Evolutionary conservation across 331 rosid genomes (phyloP), one percentile per base, ranked within the genome.

Genomic region (Malus hybrid): DNA sequence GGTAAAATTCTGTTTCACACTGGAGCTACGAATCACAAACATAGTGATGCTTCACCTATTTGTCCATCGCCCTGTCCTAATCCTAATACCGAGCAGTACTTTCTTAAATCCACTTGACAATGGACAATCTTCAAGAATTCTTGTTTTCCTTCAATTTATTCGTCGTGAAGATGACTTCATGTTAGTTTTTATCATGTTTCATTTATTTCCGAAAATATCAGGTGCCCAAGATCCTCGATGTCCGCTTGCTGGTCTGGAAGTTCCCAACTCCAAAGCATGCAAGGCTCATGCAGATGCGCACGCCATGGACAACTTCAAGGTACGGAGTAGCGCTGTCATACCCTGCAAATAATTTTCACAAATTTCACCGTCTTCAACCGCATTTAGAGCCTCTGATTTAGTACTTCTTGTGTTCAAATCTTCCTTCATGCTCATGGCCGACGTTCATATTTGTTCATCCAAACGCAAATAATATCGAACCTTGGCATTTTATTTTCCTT

Each of bases 161-260:
- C 42, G 13, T 4, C 10, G 22, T 22, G 14, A 18, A 44, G 32
- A 52, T 12, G 34, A 7, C 1, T 33, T 29, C 67, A 16, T 55
- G 74, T 65, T 42, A 24, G 7, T 29, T 65, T 70, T 52, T 67
- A 66, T 71, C 70, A 73, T 73, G 46, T 31, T 61, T 42, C 56
- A 75, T 60, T 80, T 67, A 46, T 70, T 29, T 75, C 6, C 3
- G 73, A 71, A 61, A 78, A 84, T 73, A 74, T 69, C 48, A 94
- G 99, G 99, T 52, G 91, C 87, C 4, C 91, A 87, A 78, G 99
- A 94, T 82, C 97, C 91, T 80, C 87, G 92, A 59, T 92, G 97
- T 69, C 97, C 93, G 6, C 54, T 79, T 57, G 85, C 59, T 32
- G 97, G 99, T 68, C 79, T 94, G 83, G 85, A 85, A 22, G 74